phyloP scores from a whole-genome alignment of 805 yeast genomes.

The Saccharomycopsis sp. region DNA sequence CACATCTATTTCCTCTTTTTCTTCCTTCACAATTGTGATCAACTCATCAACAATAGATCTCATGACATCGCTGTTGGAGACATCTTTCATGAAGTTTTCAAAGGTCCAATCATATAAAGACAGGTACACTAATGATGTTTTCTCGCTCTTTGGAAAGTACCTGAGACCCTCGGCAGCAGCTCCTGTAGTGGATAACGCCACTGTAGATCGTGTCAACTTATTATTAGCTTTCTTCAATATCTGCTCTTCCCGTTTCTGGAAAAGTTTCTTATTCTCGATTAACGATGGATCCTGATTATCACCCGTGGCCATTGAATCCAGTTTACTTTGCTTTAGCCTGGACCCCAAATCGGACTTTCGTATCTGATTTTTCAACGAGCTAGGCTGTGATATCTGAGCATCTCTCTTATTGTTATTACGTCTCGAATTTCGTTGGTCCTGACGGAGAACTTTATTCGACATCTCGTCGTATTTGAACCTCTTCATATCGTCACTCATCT shows the following conservation, averaged over 20 bases:
- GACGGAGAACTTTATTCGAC: slow-evolving; percentile 67
- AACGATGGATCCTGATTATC: slow-evolving; percentile 10
- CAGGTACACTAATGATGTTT: slow-evolving; percentile 46
- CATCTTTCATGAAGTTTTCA: slow-evolving; percentile 45
- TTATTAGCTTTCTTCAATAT: slow-evolving; percentile 11
- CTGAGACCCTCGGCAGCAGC: slow-evolving; percentile 41
- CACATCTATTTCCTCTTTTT: slow-evolving; percentile 40
- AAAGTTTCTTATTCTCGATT: slow-evolving; percentile 8
- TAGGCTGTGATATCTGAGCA: slow-evolving; percentile 57
- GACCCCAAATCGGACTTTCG: slow-evolving; percentile 66
- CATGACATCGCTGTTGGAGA: slow-evolving; percentile 49
- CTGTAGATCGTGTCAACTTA: slow-evolving; percentile 4
- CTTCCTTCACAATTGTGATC: slow-evolving; percentile 48
- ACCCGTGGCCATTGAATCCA: slow-evolving; percentile 2
- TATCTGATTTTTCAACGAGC: slow-evolving; percentile 66
- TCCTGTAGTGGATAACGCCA: slow-evolving; percentile 30
- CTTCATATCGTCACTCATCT: slow-evolving; percentile 5
- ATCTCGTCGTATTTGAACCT: slow-evolving; percentile 59
- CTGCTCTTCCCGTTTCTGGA: slow-evolving; percentile 9
- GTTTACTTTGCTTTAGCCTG: slow-evolving; percentile 25
- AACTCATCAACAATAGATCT: slow-evolving; percentile 66
- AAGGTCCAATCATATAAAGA: slow-evolving; percentile 21
- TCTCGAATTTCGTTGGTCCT: slow-evolving; percentile 45
- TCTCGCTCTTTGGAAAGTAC: slow-evolving; percentile 58
- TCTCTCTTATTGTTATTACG: slow-evolving; percentile 35